Evolutionary conservation across 768 basidiomycete genomes (phyloP), one percentile per base, ranked within the genome.

Genomic region (Hirschioporus abietinus): DNA sequence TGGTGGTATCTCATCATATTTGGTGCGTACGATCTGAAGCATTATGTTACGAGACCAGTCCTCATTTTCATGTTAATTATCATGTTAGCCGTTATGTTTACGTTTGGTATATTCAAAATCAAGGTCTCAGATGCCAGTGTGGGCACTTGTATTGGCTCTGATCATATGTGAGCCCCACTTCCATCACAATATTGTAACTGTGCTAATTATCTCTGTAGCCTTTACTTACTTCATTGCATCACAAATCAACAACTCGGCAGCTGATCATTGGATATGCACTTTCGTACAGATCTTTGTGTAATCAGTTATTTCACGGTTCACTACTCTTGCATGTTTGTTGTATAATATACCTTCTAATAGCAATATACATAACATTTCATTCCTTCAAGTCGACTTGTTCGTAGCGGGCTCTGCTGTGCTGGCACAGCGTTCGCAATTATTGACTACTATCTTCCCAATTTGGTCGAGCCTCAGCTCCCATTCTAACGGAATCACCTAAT

Each of bases 1-100:
- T 93, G 91, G 92, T 95, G 93, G 93, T 95, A 93, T 74, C 74
- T 79, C 9, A 72, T 81, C 58, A 81, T 95, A 63, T 91, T 93
- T 76, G 30, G 68, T 74, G n/a, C 23, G 69, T 68, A 25, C 61
- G 18, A 10, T 18, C 9, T 7, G 9, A 17, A 35, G 20, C 64
- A 20, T 1, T 63, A 20, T 52, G 23, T 23, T 1, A 26, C 26
- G 7, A 27, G 15, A 23, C 1, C 57, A 10, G 4, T 36, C 59
- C 9, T 24, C 1, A 18, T 24, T 61, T 15, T 63, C 42, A 23
- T 24, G 4, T 8, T 18, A 20, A 23, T 17, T 23, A 42, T 23
- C 65, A 3, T 30, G 2, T 30, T 30, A 81, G 83, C 79, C 63
- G 67, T 83, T 63, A 86, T 86, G 70, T 86, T 90, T 68, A 77